Conservation (phyloP, 2,329 filamentous ascomycete species). For the Pseudogymnoascus sp. region DNA sequence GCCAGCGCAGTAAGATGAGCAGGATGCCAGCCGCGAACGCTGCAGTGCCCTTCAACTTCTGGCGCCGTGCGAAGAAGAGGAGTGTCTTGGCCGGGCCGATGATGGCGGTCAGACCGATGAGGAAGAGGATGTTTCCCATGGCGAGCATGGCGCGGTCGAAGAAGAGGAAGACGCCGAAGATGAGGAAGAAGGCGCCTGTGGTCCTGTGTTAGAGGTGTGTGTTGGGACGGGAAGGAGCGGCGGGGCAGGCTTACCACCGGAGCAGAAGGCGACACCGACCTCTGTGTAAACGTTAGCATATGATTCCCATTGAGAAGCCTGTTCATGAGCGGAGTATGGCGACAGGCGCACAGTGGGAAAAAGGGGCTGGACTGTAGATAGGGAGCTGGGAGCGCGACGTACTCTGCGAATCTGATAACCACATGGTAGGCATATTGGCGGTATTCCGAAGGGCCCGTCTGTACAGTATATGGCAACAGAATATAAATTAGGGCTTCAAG, state of each 20-base stretch:
- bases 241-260: conserved; percentile 71
- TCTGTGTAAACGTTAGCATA: conserved; percentile 49
- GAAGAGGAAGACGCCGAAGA: conserved; percentile 91
- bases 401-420: conserved; percentile 95
- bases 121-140: conserved; percentile 99
- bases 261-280: conserved; percentile 95
- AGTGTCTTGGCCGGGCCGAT: conserved; percentile 88
- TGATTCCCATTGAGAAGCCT: conserved; percentile 6
- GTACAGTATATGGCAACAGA: conserved; percentile 1
- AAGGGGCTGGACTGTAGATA: conserved; percentile 3
- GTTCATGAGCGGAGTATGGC: conserved; percentile 11
- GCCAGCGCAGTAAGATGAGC: conserved; percentile 85
- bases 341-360: conserved; percentile 18
- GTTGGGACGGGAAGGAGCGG: neutral
- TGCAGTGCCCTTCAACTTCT: conserved; percentile 85
- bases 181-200: conserved; percentile 84
- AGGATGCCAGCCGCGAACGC: conserved; percentile 78
- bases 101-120: conserved; percentile 91
- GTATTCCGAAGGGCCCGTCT: neutral
- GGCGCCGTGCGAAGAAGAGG: conserved; percentile 86
- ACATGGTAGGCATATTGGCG: conserved; percentile 55
- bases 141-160: conserved; percentile 97
- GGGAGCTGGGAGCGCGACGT: conserved; percentile 34
- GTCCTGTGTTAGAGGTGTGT: conserved; percentile 3
- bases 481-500: neutral